These are phyloP conservation scores for Geotrichum macrosporum DNA, from an alignment of 1,139 yeast genomes.

Conservation along the genomic window DNA sequence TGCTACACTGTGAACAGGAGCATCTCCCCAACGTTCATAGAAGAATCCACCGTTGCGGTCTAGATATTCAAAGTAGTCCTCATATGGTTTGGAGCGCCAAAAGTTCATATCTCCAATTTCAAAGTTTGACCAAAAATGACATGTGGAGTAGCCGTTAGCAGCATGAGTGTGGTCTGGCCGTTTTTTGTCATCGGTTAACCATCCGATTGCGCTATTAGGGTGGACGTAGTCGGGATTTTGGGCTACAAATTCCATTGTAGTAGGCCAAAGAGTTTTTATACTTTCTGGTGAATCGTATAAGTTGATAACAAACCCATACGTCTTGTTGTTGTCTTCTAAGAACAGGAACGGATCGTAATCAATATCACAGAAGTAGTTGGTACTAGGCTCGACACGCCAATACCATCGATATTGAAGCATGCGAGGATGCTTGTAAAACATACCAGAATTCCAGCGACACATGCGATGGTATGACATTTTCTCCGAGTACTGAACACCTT, in stretches of 20 bases:
- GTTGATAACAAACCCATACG: slow-evolving; percentile 66
- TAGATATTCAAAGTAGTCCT: slow-evolving; percentile 57
- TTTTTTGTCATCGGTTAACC: slow-evolving; percentile 57
- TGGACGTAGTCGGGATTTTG: slow-evolving; percentile 57
- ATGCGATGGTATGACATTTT: slow-evolving; percentile 67
- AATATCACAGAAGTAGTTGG: slow-evolving; percentile 59
- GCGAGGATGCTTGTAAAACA: slow-evolving; percentile 59
- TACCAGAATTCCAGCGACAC: slow-evolving; percentile 71
- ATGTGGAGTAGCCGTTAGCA: slow-evolving; percentile 71
- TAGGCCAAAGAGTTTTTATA: slow-evolving; percentile 62
- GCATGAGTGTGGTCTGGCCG: slow-evolving; percentile 43
- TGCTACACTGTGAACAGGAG: slow-evolving; percentile 79
- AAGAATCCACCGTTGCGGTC: slow-evolving; percentile 74
- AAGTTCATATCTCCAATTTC: slow-evolving; percentile 81
- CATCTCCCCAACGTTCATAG: slow-evolving; percentile 90
- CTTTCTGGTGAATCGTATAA: slow-evolving; percentile 67
- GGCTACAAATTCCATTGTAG: slow-evolving; percentile 55
- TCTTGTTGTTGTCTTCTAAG: slow-evolving; percentile 58
- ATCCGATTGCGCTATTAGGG: slow-evolving; percentile 63
- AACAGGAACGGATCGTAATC: slow-evolving; percentile 75
- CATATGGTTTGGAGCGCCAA: slow-evolving; percentile 61
- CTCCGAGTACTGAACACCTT: slow-evolving; percentile 58
- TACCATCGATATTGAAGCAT: slow-evolving; percentile 55
- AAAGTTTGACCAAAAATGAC: slow-evolving; percentile 86
- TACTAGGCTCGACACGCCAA: slow-evolving; percentile 81